Evolutionary conservation across 805 yeast species (phyloP).

Genomic region (Metschnikowia reukaufii): DNA sequence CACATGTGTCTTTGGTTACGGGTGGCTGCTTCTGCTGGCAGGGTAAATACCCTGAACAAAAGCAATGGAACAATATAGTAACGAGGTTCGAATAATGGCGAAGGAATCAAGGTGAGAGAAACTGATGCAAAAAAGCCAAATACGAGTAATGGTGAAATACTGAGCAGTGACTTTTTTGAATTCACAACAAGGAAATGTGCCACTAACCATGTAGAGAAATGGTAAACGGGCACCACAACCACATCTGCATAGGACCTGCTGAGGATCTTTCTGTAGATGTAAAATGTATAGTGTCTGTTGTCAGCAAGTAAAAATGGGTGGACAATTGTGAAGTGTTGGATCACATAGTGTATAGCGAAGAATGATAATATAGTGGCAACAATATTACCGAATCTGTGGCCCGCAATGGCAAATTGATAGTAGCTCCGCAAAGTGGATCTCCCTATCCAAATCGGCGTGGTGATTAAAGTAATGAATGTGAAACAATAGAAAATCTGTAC

Average conservation of each 20-base stretch:
- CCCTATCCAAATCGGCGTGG: constrained; percentile 74
- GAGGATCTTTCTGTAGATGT: constrained; percentile 70
- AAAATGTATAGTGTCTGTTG: constrained; percentile 91
- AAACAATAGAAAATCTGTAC: constrained; percentile 82
- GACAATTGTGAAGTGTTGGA: constrained; percentile 63
- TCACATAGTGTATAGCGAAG: constrained; percentile 42
- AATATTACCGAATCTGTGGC: constrained; percentile 20
- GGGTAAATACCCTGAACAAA: constrained; percentile 63
- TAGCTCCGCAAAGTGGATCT: constrained; percentile 42
- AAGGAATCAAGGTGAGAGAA: constrained; percentile 68
- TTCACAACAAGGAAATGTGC: constrained; percentile 4
- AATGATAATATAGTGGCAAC: constrained; percentile 14
- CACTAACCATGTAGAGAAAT: constrained; percentile 49
- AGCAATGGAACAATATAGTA: constrained; percentile 83
- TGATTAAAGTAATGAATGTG: constrained; percentile 60
- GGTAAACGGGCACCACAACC: constrained; percentile 65
- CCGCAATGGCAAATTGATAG: constrained; percentile 28
- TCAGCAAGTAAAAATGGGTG: constrained; percentile 94
- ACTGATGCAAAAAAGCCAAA: constrained; percentile 54
- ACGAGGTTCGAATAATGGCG: constrained; percentile 93
- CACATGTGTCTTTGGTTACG: constrained; percentile 24
- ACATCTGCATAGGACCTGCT: constrained; percentile 47
- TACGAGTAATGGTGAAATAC: constrained; percentile 39
- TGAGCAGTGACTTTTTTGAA: constrained; percentile 7
- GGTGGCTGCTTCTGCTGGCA: constrained; percentile 19